Evolutionary conservation across 345 rosid species (phyloP).

Genomic region (Hibiscus mutabilis): DNA sequence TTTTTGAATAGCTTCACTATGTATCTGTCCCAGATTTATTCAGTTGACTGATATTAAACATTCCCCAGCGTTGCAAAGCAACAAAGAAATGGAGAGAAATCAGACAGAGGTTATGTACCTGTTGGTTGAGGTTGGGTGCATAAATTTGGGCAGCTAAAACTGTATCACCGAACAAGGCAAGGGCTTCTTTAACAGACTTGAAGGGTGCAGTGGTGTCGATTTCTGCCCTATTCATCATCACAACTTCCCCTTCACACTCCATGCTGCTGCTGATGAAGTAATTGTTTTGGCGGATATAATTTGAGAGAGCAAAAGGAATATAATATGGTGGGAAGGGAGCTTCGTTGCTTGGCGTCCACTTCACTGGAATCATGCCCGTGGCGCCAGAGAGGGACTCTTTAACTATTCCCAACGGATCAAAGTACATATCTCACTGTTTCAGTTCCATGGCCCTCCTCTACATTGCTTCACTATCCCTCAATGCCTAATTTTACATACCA

Average conservation of each 20-base stretch:
- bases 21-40: constrained; percentile 26
- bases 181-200: constrained; percentile 73
- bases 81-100: neutral
- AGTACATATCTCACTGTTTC: neutral
- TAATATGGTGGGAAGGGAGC: constrained; percentile 3
- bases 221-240: constrained; percentile 47
- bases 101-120: constrained; percentile 16
- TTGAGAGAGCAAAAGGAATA: neutral
- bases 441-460: neutral
- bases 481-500: neutral
- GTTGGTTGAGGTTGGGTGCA: constrained; percentile 51
- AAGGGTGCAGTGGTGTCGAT: constrained; percentile 72
- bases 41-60: neutral
- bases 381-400: constrained; percentile 1
- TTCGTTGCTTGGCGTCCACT: constrained; percentile 20
- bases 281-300: neutral
- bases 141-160: constrained; percentile 58
- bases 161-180: constrained; percentile 68
- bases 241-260: constrained; percentile 23
- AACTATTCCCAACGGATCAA: neutral
- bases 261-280: constrained; percentile 4
- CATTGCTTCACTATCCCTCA: neutral
- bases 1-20: constrained; percentile 23
- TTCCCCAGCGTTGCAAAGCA: too few relatives aligned
- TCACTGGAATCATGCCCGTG: constrained; percentile 6